Conservation (phyloP, 768 basidiomycete species). For the Lentinula lateritia region DNA sequence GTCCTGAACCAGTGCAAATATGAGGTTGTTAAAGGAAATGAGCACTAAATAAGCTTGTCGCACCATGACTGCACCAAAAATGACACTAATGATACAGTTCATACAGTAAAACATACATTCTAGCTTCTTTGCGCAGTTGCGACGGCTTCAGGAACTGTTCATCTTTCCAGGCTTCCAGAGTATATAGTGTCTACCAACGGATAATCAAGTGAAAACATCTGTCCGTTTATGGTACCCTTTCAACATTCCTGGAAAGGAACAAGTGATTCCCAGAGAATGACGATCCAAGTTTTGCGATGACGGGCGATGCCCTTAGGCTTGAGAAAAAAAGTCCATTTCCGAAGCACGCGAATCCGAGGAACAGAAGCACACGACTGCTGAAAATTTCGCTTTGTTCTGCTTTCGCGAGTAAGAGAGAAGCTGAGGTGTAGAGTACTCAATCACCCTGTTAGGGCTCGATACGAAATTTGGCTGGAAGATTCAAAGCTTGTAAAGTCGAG, state of each 20-base stretch:
- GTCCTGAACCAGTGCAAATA: too few relatives aligned
- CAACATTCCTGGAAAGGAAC: slow-evolving; percentile 4
- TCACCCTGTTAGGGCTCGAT: background rate
- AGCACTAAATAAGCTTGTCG: too few relatives aligned
- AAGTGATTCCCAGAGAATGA: background rate
- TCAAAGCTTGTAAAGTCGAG: background rate
- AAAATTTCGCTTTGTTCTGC: background rate
- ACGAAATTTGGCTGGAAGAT: background rate
- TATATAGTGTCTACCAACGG: background rate
- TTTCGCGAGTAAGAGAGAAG: background rate
- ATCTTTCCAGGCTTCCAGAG: background rate
- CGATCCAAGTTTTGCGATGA: background rate
- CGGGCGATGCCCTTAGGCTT: background rate
- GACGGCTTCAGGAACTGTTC: background rate
- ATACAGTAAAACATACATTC: too few relatives aligned
- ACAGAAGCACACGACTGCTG: background rate
- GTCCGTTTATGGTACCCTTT: slow-evolving; percentile 1
- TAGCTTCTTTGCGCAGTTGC: background rate
- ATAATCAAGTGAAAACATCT: background rate
- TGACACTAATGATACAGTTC: too few relatives aligned
- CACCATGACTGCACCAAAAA: too few relatives aligned
- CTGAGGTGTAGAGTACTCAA: background rate
- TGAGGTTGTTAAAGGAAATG: too few relatives aligned
- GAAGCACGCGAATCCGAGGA: background rate
- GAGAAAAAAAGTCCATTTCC: background rate